Evolutionary conservation across 371 early-diverging fungal genomes (phyloP).

Genomic region (Syncephalastrum contaminatum): DNA sequence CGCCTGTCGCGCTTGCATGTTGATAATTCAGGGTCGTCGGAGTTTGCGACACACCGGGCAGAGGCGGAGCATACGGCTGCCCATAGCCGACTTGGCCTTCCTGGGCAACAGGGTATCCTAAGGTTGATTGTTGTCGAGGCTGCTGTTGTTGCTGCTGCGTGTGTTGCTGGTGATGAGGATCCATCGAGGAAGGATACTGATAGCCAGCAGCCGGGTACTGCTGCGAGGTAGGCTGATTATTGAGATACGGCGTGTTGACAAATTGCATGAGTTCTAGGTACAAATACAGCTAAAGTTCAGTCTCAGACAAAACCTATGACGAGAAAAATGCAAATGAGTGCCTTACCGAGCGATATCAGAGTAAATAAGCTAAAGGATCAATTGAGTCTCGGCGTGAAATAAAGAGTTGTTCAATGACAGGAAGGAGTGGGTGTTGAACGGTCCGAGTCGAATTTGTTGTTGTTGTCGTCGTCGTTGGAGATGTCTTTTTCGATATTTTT

Average conservation of each 20-base stretch:
- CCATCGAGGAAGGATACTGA: too few species aligned
- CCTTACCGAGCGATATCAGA: too few species aligned
- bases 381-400: too few species aligned
- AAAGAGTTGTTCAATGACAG: too few species aligned
- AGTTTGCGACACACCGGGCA: constrained; percentile 5
- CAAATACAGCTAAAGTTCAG: too few species aligned
- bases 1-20: constrained; percentile 5
- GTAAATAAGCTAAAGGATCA: too few species aligned
- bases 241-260: constrained; percentile 30
- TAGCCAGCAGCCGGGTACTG: constrained; percentile 7
- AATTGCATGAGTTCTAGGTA: constrained; percentile 27
- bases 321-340: too few species aligned
- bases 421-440: too few species aligned
- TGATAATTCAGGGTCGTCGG: constrained; percentile 1
- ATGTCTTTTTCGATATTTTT: too few species aligned
- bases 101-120: constrained; percentile 23
- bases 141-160: constrained; percentile 19
- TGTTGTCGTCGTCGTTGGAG: too few species aligned
- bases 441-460: too few species aligned
- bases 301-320: too few species aligned
- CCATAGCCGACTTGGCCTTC: constrained; percentile 9
- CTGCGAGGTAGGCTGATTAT: constrained; percentile 23
- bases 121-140: constrained; percentile 12
- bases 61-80: not conserved
- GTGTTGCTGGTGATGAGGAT: constrained; percentile 15